Base-by-base conservation (phyloP, 2,329 filamentous ascomycete genomes). In the Daldinia sp. region DNA sequence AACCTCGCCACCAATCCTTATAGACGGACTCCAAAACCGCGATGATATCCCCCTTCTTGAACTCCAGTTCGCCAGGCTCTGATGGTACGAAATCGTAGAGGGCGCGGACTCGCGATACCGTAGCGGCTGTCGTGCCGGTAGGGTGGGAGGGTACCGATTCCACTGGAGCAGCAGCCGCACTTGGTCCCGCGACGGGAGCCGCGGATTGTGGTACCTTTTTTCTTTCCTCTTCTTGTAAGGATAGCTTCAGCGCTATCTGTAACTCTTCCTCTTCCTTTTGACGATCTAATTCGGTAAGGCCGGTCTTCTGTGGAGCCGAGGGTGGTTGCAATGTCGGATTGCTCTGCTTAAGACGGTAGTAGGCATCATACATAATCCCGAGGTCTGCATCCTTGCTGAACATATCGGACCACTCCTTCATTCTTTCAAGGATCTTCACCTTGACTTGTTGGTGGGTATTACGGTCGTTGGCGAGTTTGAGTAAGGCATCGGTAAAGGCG, bases 1-100 rank as follows among this genome's bases (percentile, higher is more conserved):
- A 97, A 1, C 96, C 96, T 75, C 97, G 95, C 96, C 96, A 99
- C 96, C 96, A 99, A 80, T 99, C 96, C 81, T 98, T 99, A 83
- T 97, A 99, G 1, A 98, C 96, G 1, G 94, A 98, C 81, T 98
- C 96, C 44, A 99, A 86, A 15, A 99, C 96, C 0, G 96, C 95
- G 79, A 99, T 99, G 44, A 98, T 92, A 78, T 99, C 96, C 30
- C 96, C 95, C 82, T 97, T 97, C 74, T 94, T 92, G 80, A 99
- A 99, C 74, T 97, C 94, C 69, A 99, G 85, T 82, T 99, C 96
- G 54, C 95, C 96, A 0, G 94, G 89, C 79, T 99, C 96, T 0
- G 94, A 97, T 1, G 96, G 95, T 57, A 92, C 90, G 80, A 99
- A 99, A 80, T 99, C 96, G 79, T 93, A 99, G 51, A 98, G 85